Evolutionary conservation across 257 asterid genomes (phyloP).

Genomic region (Forsythia suspensa): DNA sequence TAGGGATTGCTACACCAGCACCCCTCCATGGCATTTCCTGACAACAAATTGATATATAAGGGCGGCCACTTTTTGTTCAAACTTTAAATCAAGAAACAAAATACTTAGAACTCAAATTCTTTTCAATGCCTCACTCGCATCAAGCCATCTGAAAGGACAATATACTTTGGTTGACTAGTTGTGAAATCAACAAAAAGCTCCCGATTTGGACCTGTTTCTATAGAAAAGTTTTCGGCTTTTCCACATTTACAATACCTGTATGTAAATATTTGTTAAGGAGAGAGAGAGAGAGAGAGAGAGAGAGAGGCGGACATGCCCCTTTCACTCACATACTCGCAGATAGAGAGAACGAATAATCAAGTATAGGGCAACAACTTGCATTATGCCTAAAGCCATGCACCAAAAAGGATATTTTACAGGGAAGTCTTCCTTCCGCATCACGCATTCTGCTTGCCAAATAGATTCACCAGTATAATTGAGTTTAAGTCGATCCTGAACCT

Average conservation of each 20-base stretch:
- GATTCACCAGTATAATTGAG: slow-evolving; percentile 79
- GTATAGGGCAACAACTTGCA: slow-evolving; percentile 13
- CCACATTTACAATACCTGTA: slow-evolving; percentile 79
- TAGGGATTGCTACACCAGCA: slow-evolving; percentile 92
- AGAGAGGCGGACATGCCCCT: slow-evolving; percentile 8
- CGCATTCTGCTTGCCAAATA: slow-evolving; percentile 74
- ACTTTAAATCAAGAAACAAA: slow-evolving; percentile 8
- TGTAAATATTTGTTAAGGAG: slow-evolving; percentile 63
- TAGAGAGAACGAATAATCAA: slow-evolving; percentile 10
- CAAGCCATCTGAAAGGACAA: slow-evolving; percentile 82
- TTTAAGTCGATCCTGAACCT: slow-evolving; percentile 58
- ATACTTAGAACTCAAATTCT: neutral
- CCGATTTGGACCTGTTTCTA: slow-evolving; percentile 78
- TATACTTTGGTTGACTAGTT: slow-evolving; percentile 54
- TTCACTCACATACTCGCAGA: neutral
- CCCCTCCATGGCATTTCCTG: slow-evolving; percentile 99
- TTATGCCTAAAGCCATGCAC: slow-evolving; percentile 18
- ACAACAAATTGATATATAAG: neutral
- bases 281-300: slow-evolving; percentile 17
- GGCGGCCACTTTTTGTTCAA: neutral
- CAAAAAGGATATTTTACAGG: slow-evolving; percentile 90
- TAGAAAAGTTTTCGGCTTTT: slow-evolving; percentile 41
- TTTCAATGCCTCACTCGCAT: slow-evolving; percentile 72
- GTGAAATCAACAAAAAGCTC: slow-evolving; percentile 66
- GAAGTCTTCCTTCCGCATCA: slow-evolving; percentile 69